Evolutionary conservation across 768 basidiomycete species (phyloP), one percentile per base, ranked within the genome.

Genomic region (Baorangia bicolor): DNA sequence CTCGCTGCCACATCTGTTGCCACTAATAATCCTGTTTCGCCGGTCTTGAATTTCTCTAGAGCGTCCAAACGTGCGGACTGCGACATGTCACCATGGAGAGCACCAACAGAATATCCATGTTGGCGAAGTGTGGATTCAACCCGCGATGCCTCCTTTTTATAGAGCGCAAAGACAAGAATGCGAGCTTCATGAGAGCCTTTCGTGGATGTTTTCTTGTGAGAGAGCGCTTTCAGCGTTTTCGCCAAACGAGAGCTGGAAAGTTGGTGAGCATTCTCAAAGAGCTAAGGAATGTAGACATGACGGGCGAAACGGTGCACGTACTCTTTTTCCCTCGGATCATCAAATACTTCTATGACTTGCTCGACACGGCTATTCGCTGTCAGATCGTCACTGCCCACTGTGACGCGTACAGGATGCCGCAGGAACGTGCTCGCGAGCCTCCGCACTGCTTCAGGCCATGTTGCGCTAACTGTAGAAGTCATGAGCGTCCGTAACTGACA

Each of bases 1-100:
- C 97, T 85, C 43, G 97, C 94, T 7, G 97, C 97, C 10, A 99
- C 97, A 69, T 99, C 97, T 23, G 93, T 99, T 10, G 97, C 97
- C 48, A 99, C 96, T 59, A 98, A 78, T 27, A 98, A 68, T 39
- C 86, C 84, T 8, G 85, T 88, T 51, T 77, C 80, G 3, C 95
- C 96, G 31, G 78, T 82, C 70, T 94, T 87, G 77, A 99, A 99
- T 50, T 82, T 84, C 37, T 94, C 88, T 21, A 98, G 76, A 12
- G 94, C 87, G 42, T 89, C 87, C 76, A 94, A 85, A 5, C 97
- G 82, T 45, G 88, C 87, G 20, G 75, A 75, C 71, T 98, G 96
- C 12, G 87, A 80, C 84, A 98, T 80, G 73, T 98, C 95, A 2
- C 95, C 95, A 63, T 96, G 95, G 39, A 97, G 76, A 3, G 88